These are phyloP conservation scores for Entophlyctis luteolus DNA, from an alignment of 192 early-diverging fungal species.

Conservation along the genomic window DNA sequence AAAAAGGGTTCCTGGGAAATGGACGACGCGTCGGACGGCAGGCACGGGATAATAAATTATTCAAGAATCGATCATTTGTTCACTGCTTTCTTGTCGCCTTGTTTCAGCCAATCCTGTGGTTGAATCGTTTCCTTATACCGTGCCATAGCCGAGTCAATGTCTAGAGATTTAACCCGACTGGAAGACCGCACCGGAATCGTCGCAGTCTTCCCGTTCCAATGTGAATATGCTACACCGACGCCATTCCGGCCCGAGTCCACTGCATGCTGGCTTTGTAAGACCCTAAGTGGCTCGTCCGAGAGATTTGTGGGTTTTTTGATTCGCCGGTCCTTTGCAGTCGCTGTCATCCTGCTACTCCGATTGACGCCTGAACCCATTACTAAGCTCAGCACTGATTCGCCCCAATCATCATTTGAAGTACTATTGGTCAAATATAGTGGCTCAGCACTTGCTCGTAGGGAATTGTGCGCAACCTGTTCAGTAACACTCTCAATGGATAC, in stretches of 20 bases:
- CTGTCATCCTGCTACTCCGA: not conserved
- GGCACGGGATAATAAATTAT: no score
- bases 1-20: conserved; percentile 20
- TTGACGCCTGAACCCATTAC: not conserved
- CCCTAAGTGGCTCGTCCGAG: not conserved
- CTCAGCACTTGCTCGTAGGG: not conserved
- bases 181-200: not conserved
- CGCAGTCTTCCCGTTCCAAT: not conserved
- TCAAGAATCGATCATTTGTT: no score
- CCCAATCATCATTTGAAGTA: not conserved
- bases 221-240: not conserved
- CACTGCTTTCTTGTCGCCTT: no score
- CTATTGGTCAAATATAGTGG: no score
- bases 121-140: not conserved
- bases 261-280: not conserved
- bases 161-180: not conserved
- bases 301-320: not conserved
- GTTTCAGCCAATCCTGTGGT: no score
- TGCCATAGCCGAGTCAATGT: not conserved
- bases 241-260: not conserved
- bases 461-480: not conserved
- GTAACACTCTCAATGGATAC: not conserved
- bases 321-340: not conserved
- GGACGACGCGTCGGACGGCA: conserved; percentile 6
- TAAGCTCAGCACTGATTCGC: not conserved